Evolutionary conservation across 176 grass and related monocot species (phyloP), one percentile per base, ranked within the genome.

Genomic region (Dendrocalamus sinicus): DNA sequence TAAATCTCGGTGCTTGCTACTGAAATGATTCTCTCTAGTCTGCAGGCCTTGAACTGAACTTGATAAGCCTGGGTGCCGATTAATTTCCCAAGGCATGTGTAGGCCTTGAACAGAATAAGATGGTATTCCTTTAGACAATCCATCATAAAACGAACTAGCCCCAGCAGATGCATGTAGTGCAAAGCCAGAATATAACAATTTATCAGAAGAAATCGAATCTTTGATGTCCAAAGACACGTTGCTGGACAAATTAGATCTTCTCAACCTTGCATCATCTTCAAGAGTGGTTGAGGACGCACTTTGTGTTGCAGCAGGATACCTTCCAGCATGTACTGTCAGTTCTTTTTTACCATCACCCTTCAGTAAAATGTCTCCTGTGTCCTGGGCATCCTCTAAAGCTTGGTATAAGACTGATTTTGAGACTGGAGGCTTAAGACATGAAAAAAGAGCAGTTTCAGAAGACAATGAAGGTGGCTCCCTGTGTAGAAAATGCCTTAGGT

Each of bases 91-190:
- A 72, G 70, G 70, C 26, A 73, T 73, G 22, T 63, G 30, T 83
- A 83, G 72, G 61, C 72, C 81, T 73, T 60, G 89, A 84, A 98
- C 72, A 35, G 93, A 98, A 77, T 98, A 98, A 73, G 93, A 90
- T 24, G 96, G 96, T 86, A 98, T 94, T 63, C 88, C 96, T 91
- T 92, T 92, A 91, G 89, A 87, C 58, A 91, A 79, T 26, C 93
- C 91, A 86, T 98, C 96, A 84, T 85, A 95, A 68, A 95, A 90
- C 40, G 93, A 98, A 91, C 75, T 95, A 86, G 63, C 94, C 61
- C 69, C 88, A 87, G 88, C 37, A 72, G 91, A 89, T 84, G 91
- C 75, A 75, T 98, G 91, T 86, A 78, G 58, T 22, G 85, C 82
- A 70, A 89, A 79, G 78, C 89, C 88, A 90, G 92, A 91, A 83